Conservation (phyloP, 495 filamentous ascomycete genomes). For the Cercophora newfieldiana region DNA sequence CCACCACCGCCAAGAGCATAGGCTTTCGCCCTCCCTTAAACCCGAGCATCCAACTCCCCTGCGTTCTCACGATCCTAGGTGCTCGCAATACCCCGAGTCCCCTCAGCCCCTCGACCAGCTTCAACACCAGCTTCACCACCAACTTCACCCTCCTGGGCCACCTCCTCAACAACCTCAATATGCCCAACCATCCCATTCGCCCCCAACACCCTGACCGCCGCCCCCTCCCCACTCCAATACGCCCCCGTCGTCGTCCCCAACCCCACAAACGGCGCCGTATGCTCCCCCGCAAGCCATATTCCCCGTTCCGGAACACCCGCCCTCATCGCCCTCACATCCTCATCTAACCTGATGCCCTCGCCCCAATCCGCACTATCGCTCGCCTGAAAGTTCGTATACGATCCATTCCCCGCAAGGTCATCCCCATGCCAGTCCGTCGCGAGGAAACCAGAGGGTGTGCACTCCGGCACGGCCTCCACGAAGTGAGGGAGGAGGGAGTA, state of each 20-base stretch:
- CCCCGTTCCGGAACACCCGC: conserved; percentile 66
- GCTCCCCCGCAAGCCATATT: conserved; percentile 92
- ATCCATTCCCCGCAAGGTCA: conserved; percentile 82
- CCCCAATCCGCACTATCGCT: conserved; percentile 60
- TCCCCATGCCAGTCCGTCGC: conserved; percentile 82
- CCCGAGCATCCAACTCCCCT: too few species aligned
- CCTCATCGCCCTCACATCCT: conserved; percentile 73
- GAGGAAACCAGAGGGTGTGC: conserved; percentile 61
- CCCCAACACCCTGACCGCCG: conserved; percentile 61
- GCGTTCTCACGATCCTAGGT: too few species aligned
- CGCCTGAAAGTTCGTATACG: conserved; percentile 84
- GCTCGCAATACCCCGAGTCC: too few species aligned
- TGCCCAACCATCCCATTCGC: conserved; percentile 28
- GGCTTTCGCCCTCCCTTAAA: too few species aligned
- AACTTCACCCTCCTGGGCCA: too few species aligned
- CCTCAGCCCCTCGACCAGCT: too few species aligned
- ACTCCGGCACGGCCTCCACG: conserved; percentile 49
- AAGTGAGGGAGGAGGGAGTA: conserved; percentile 73
- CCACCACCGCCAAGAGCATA: too few species aligned
- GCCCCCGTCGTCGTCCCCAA: conserved; percentile 86
- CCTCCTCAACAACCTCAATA: too few species aligned
- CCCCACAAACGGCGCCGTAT: conserved; percentile 87
- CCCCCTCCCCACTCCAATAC: conserved; percentile 87
- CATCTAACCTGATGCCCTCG: conserved; percentile 32
- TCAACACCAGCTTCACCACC: too few species aligned